These are phyloP conservation scores for Fusarium sp. DNA, from an alignment of 2,329 filamentous ascomycete genomes.

Conservation along the genomic window DNA sequence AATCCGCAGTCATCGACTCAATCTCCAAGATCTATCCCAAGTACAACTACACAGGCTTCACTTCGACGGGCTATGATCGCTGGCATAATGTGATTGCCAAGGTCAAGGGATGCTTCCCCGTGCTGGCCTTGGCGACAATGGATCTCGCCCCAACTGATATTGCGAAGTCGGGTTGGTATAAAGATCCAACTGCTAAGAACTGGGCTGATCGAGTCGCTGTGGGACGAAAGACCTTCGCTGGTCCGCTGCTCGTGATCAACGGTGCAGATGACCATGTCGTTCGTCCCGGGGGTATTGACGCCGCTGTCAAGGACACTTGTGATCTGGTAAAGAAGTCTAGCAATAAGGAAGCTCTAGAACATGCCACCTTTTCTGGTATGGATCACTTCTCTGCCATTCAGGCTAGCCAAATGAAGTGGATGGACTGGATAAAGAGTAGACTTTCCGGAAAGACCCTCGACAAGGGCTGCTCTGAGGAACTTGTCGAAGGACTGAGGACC, in stretches of 20 bases:
- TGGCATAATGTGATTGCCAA: slow-evolving; percentile 24
- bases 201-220: slow-evolving; percentile 3
- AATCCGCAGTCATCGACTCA: slow-evolving; percentile 10
- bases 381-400: slow-evolving; percentile 28
- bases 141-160: neutral
- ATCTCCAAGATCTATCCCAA: slow-evolving; percentile 18
- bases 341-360: neutral
- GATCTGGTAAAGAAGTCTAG: neutral
- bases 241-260: neutral
- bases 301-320: neutral
- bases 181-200: neutral
- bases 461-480: neutral
- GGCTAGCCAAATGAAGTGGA: slow-evolving; percentile 22
- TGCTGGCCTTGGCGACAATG: neutral
- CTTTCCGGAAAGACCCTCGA: neutral
- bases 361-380: neutral
- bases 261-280: slow-evolving; percentile 5
- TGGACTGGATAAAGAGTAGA: slow-evolving; percentile 29
- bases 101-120: slow-evolving; percentile 18
- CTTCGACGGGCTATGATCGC: slow-evolving; percentile 14
- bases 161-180: neutral
- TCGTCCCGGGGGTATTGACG: slow-evolving; percentile 4
- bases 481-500: neutral
- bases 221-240: neutral
- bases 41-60: slow-evolving; percentile 23